Base-by-base conservation (phyloP, 345 rosid species). In the Turritis glabra region DNA sequence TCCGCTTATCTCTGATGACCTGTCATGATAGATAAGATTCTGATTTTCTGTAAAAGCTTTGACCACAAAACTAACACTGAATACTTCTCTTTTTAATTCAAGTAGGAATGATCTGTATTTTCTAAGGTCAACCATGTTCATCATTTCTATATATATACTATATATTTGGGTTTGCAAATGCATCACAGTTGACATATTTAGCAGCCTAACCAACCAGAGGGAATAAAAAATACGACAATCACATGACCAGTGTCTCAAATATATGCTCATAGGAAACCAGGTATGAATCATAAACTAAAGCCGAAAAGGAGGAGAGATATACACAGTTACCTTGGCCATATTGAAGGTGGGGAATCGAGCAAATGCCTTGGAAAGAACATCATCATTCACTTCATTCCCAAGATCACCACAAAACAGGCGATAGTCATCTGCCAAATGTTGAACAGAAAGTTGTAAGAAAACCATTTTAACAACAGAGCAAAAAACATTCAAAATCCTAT, bases 381-480 rank as follows among this genome's bases (percentile, higher is more conserved):
- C 99, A 82, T 95, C 99, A 81, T 95, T 95, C 86, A 95, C 99
- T 86, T 92, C 99, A 77, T 95, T 95, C 67, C 99, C 99, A 79
- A 95, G 98, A 84, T 95, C 99, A 74, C 99, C 99, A 65, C 98
- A 95, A 71, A 92, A 95, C 2, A 95, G 68, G 37, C 99, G 93
- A 81, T 79, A 90, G 77, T 95, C 99, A 84, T 95, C 99, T 95
- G 84, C 58, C 73, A 38, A 69, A 77, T n/a, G 71, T 7, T 15
- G 15, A 67, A 40, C 25, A 51, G 8, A 41, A 18, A 67, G n/a
- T 43, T 15, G 17, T 55, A 14, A 77, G 51, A 47, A 64, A 55
- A 17, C 17, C 22, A 54, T 41, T 15, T 7, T 13, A 50, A 14
- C 40, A 9, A 15, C 5, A 65, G 35, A 41, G 25, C 14, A 22